Evolutionary conservation across 768 basidiomycete genomes (phyloP).

Genomic region (Amanita phalloides): DNA sequence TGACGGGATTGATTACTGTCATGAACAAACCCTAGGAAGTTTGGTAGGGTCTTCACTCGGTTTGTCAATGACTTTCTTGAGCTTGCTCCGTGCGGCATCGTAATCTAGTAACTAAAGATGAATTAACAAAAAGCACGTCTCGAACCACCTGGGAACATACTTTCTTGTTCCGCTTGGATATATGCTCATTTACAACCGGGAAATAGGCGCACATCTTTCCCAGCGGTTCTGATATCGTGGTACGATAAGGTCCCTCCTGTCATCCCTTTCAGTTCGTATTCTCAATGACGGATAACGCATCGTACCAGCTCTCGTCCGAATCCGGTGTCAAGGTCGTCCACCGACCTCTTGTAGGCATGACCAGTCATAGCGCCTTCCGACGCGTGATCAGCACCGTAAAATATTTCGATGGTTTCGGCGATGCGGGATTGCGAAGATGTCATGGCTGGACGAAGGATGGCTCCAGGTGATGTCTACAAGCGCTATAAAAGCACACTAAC

Average conservation of each 20-base stretch:
- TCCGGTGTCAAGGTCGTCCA: conserved; percentile 85
- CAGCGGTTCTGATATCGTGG: conserved; percentile 89
- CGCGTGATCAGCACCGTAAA: conserved; percentile 78
- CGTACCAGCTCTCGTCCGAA: conserved; percentile 79
- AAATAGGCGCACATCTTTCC: conserved; percentile 97
- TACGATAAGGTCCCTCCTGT: conserved; percentile 90
- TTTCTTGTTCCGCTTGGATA: conserved; percentile 94
- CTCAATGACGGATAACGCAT: conserved; percentile 2
- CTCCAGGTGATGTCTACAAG: neutral
- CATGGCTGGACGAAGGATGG: conserved; percentile 34
- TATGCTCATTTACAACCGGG: conserved; percentile 87
- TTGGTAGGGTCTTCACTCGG: conserved; percentile 90
- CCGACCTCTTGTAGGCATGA: conserved; percentile 90
- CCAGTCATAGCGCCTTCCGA: conserved; percentile 96
- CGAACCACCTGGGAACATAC: conserved; percentile 24
- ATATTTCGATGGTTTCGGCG: conserved; percentile 87
- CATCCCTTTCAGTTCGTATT: neutral
- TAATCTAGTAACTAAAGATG: conserved; percentile 77
- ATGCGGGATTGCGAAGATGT: conserved; percentile 85
- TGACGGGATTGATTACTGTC: neutral
- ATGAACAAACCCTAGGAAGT: conserved; percentile 58
- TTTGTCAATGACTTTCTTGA: conserved; percentile 86
- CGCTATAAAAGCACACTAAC: conserved; percentile 29
- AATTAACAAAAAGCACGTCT: neutral
- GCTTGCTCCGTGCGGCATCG: conserved; percentile 82